A percentile compares a stretch with the other conserved stretches of the same genome.
phyloP scores from a whole-genome alignment of 2,329 filamentous ascomycete genomes.

The Nigrograna mackinnonii region DNA sequence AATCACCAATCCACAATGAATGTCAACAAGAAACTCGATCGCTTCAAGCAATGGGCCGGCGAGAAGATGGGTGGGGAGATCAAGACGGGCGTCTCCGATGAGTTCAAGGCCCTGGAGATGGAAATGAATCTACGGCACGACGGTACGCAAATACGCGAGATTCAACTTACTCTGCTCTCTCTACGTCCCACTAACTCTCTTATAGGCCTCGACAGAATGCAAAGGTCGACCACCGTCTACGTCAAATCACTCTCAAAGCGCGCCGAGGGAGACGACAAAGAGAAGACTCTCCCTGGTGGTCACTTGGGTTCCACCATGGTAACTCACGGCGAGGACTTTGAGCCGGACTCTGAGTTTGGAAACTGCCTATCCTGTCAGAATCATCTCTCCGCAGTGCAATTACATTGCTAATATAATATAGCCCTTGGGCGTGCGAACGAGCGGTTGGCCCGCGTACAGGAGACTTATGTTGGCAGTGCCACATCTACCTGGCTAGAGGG shows the following conservation, averaged over 20 bases:
- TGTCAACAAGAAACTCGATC: slow-evolving; percentile 86
- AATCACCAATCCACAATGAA: slow-evolving; percentile 50
- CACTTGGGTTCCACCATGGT: slow-evolving; percentile 86
- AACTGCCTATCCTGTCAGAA: slow-evolving; percentile 74
- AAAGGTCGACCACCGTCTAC: slow-evolving; percentile 83
- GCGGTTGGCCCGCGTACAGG: slow-evolving; percentile 81
- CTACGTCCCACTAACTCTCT: slow-evolving; percentile 9
- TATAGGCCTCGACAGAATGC: slow-evolving; percentile 85
- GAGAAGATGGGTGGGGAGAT: slow-evolving; percentile 93
- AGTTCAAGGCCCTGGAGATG: slow-evolving; percentile 86
- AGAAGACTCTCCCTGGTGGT: slow-evolving; percentile 79
- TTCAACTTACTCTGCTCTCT: slow-evolving; percentile 3
- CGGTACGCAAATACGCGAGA: slow-evolving; percentile 56
- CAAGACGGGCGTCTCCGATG: slow-evolving; percentile 83
- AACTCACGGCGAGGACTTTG: slow-evolving; percentile 88
- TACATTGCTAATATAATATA: slow-evolving; percentile 37
- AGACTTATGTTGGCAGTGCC: slow-evolving; percentile 76
- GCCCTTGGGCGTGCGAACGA: slow-evolving; percentile 86
- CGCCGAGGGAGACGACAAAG: slow-evolving; percentile 83
- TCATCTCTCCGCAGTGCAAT: not conserved
- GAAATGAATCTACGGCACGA: slow-evolving; percentile 91
- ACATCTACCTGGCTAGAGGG: slow-evolving; percentile 87
- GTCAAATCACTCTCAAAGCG: slow-evolving; percentile 86
- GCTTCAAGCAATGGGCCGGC: slow-evolving; percentile 96
- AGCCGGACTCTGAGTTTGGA: slow-evolving; percentile 87